Evolutionary conservation across 139 green algal species (phyloP), one percentile per base, ranked within the genome.

Genomic region (Tetraselmis chui): DNA sequence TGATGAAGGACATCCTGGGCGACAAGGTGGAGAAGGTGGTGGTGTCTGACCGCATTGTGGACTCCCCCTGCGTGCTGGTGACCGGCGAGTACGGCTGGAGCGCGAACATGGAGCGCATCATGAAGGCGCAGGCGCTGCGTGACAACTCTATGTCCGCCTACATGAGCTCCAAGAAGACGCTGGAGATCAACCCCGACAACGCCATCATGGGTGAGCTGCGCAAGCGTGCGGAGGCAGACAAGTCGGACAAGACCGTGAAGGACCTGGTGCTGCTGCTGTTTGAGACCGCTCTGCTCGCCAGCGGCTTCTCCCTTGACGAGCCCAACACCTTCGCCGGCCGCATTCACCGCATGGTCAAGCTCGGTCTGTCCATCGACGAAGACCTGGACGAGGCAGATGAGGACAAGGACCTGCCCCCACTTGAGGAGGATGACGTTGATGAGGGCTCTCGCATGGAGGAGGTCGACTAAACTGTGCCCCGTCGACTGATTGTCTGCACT

Each of bases 61-160:
- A 99, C 92, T 97, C 93, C 25, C 97, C 97, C 5, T 99, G 97
- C 91, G 94, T 98, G 79, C 91, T 99, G 78, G 97, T 99, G n/a
- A 99, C 97, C 25, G 97, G 97, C 79, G 97, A 99, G 93, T 99
- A 99, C 85, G 97, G 97, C 81, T 99, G 97, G 97, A 92, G 80
- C 58, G 97, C 97, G 77, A 99, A 99, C 94, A 99, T 99, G 97
- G 97, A 99, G 93, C 92, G 97, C 80, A 99, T 99, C 92, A 99
- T 99, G 97, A 99, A 98, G 93, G 97, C 97, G 18, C 84, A 94
- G 86, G 97, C 97, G 11, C 90, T 99, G 83, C 90, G 97, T 26
- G 97, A 99, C 89, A 95, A 92, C 91, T 92, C 85, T 88, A 98
- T 99, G 97, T 89, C 89, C 29, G 87, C 88, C 27, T 99, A 99